Evolutionary conservation across 345 rosid genomes (phyloP).

Genomic region (Syzygium grande): DNA sequence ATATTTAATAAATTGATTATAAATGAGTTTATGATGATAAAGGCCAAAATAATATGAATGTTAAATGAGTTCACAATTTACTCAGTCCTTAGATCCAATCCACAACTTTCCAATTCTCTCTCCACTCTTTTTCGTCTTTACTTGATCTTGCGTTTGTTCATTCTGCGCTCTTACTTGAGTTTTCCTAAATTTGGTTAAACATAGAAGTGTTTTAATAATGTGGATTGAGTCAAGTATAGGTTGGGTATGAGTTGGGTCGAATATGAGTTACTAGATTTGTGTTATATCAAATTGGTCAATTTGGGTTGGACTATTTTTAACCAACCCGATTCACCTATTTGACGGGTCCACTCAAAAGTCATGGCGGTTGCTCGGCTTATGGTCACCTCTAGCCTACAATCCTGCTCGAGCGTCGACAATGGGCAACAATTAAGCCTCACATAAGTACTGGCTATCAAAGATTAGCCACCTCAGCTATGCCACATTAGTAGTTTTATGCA

Average conservation of each 20-base stretch:
- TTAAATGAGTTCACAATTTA: not conserved
- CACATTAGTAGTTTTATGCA: not conserved
- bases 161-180: fast-evolving
- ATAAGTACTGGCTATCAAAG: not conserved
- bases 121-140: not conserved
- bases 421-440: not conserved
- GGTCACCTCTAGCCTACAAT: not conserved
- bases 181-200: no score
- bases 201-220: no score
- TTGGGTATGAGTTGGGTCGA: not conserved
- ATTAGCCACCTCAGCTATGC: not conserved
- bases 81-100: no score
- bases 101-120: no score
- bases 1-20: fast-evolving
- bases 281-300: no score
- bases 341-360: not conserved
- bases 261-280: fast-evolving
- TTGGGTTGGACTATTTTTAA: no score
- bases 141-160: no score
- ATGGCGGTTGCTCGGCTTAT: not conserved
- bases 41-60: no score
- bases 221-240: fast-evolving
- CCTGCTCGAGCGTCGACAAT: not conserved
- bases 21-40: fast-evolving
- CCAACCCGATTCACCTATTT: no score